phyloP scores from a whole-genome alignment of 75 land plant genomes.

The Picea glauca region DNA sequence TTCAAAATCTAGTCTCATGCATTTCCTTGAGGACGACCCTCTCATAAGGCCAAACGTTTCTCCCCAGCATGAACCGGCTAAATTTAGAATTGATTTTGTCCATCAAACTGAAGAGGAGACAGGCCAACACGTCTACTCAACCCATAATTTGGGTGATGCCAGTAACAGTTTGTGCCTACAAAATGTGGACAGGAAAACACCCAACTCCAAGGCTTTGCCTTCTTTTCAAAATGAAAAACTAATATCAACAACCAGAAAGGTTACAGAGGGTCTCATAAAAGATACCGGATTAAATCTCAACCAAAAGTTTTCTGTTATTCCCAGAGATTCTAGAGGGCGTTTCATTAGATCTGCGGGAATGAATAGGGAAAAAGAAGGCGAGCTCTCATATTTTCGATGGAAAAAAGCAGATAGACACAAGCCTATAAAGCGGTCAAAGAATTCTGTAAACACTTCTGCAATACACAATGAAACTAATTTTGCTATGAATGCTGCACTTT shows the following conservation, averaged over 20 bases:
- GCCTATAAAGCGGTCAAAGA: not conserved
- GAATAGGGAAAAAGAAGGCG: not conserved
- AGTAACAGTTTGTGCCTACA: not conserved
- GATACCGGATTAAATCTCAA: not conserved
- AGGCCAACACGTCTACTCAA: not conserved
- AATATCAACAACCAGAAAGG: not conserved
- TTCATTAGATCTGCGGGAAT: not conserved
- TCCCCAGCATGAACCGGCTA: too few relatives aligned
- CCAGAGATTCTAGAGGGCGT: slow-evolving; percentile 1
- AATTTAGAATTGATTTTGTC: too few relatives aligned
- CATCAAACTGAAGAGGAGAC: not conserved
- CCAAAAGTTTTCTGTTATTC: not conserved
- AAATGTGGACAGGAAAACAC: not conserved
- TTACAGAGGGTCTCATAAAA: not conserved
- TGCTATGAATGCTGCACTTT: not conserved
- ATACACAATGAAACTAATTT: not conserved
- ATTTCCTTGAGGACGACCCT: too few relatives aligned
- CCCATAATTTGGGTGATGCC: not conserved
- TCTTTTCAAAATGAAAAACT: not conserved
- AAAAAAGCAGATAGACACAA: not conserved
- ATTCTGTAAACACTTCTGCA: not conserved
- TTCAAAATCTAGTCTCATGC: too few relatives aligned
- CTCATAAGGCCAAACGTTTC: too few relatives aligned
- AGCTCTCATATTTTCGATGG: not conserved
- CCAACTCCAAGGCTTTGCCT: not conserved